Percentiles rank a stretch among this genome's conserved stretches.
Evolutionary conservation across 306 rosid species (phyloP).

Genomic region (Quercus parvula): DNA sequence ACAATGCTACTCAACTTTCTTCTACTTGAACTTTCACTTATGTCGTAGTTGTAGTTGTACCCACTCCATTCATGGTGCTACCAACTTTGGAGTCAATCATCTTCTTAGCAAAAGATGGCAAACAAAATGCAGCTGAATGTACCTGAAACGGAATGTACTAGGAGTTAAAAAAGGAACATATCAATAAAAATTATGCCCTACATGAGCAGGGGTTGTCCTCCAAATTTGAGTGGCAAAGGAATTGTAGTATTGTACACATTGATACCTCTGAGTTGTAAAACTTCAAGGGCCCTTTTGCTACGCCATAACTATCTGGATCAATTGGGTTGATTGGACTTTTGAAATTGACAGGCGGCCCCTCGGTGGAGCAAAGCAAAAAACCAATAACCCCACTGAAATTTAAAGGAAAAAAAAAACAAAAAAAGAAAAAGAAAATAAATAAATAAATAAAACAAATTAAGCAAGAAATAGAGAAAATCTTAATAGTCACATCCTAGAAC

Average conservation of each 20-base stretch:
- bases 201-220: neutral
- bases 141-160: constrained; percentile 30
- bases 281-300: constrained; percentile 49
- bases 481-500: no score
- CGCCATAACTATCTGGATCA: constrained; percentile 33
- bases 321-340: constrained; percentile 52
- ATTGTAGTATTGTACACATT: neutral
- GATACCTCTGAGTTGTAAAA: constrained; percentile 63
- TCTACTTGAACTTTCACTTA: neutral
- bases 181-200: neutral
- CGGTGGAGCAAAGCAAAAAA: constrained; percentile 69
- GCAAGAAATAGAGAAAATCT: no score
- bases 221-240: neutral
- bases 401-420: neutral
- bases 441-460: no score
- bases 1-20: neutral
- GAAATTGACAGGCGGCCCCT: constrained; percentile 59
- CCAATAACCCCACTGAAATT: constrained; percentile 67
- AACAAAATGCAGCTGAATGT: constrained; percentile 65
- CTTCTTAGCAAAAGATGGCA: constrained; percentile 69
- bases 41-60: neutral
- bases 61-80: constrained; percentile 7
- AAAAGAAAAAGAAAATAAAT: no score
- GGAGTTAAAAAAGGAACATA: neutral
- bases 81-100: constrained; percentile 2